phyloP scores from a whole-genome alignment of 345 rosid genomes.

The Aurinia saxatilis region DNA sequence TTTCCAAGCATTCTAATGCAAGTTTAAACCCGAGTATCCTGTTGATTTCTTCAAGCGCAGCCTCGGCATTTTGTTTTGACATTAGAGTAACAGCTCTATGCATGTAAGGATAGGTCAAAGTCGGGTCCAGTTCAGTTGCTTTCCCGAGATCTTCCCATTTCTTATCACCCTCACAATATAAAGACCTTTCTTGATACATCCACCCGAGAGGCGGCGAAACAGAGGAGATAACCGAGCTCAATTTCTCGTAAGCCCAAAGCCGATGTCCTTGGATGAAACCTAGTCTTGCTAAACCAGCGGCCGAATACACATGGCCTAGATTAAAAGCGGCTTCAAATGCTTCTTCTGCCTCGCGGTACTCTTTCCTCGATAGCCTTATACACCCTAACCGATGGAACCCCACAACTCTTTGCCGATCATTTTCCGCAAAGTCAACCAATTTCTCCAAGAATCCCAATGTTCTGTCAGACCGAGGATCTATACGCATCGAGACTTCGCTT shows the following conservation, averaged over 20 bases:
- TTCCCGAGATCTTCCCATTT: constrained; percentile 79
- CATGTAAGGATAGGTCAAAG: constrained; percentile 95
- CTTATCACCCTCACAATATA: constrained; percentile 71
- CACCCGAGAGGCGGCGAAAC: constrained; percentile 66
- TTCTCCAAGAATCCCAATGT: constrained; percentile 56
- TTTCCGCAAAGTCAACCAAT: constrained; percentile 66
- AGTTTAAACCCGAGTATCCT: constrained; percentile 88
- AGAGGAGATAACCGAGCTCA: constrained; percentile 71
- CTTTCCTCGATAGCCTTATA: constrained; percentile 70
- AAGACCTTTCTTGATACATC: constrained; percentile 97
- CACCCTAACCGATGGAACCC: constrained; percentile 96
- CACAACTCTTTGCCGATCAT: constrained; percentile 54
- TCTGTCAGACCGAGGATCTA: constrained; percentile 65
- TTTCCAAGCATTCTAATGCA: constrained; percentile 88
- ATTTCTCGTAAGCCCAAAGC: constrained; percentile 66
- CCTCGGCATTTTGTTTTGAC: constrained; percentile 68
- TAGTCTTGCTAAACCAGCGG: constrained; percentile 81
- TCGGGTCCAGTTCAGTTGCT: constrained; percentile 86
- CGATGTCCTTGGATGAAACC: constrained; percentile 56
- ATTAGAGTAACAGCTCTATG: constrained; percentile 74
- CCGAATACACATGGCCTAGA: constrained; percentile 73
- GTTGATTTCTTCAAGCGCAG: constrained; percentile 84
- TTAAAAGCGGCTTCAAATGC: constrained; percentile 61
- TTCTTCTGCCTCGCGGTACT: constrained; percentile 67
- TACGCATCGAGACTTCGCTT: constrained; percentile 80